Conservation (phyloP, 176 grass and related monocot species). For the Pharus latifolius region DNA sequence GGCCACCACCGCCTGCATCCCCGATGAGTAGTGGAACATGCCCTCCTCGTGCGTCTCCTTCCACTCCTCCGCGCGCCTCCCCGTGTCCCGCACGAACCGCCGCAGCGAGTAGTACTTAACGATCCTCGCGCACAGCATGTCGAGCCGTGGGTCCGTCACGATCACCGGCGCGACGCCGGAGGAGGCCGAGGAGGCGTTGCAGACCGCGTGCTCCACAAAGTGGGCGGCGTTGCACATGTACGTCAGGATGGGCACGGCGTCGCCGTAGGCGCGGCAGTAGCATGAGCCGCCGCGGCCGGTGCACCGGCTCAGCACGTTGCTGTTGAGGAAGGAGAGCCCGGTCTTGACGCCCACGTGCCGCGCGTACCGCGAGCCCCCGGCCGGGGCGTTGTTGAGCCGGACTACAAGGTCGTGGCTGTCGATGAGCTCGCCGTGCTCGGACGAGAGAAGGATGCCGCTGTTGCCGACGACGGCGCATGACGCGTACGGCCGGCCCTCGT, state of each 20-base stretch:
- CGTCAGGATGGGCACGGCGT: slow-evolving; percentile 33
- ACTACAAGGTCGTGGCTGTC: slow-evolving; percentile 59
- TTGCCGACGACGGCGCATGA: slow-evolving; percentile 60
- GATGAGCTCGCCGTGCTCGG: slow-evolving; percentile 27
- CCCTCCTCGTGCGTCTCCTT: slow-evolving; percentile 29
- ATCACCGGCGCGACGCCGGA: slow-evolving; percentile 17
- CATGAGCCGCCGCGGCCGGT: slow-evolving; percentile 18
- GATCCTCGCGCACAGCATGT: slow-evolving; percentile 52
- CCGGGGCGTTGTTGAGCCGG: slow-evolving; percentile 82
- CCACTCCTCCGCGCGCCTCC: slow-evolving; percentile 40
- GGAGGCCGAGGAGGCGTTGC: too few species aligned
- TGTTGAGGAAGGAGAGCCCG: slow-evolving; percentile 60
- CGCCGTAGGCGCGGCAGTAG: slow-evolving; percentile 51
- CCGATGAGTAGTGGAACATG: slow-evolving; percentile 95
- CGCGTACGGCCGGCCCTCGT: background rate
- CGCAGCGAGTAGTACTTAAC: slow-evolving; percentile 76
- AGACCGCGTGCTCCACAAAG: slow-evolving; percentile 58
- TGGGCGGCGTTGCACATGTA: slow-evolving; percentile 75
- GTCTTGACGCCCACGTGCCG: slow-evolving; percentile 45
- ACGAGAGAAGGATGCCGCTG: slow-evolving; percentile 46
- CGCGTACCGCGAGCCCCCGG: slow-evolving; percentile 2
- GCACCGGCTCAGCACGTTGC: slow-evolving; percentile 52
- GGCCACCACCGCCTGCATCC: slow-evolving; percentile 60
- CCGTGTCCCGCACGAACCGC: slow-evolving; percentile 37
- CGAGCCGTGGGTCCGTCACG: slow-evolving; percentile 54